Percentiles rank a stretch among this genome's conserved stretches.
Conservation (phyloP, 768 basidiomycete species). For the Calocybe cyanea region DNA sequence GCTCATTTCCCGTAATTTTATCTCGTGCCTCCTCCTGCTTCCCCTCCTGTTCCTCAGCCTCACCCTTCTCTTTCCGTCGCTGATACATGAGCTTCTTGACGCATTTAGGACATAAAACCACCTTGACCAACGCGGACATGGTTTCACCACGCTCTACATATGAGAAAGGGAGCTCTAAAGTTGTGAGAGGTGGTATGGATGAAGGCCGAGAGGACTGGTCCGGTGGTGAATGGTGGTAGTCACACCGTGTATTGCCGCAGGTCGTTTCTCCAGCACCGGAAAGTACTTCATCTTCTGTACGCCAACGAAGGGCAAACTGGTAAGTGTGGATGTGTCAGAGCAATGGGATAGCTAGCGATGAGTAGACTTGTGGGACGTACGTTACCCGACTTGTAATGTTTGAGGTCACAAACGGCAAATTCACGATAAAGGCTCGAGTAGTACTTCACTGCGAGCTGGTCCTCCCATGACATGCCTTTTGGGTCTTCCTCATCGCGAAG, state of each 20-base stretch:
- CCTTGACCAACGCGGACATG: slow-evolving; percentile 86
- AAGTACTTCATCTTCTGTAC: slow-evolving; percentile 88
- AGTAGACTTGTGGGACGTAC: too few relatives aligned
- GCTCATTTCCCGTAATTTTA: background rate
- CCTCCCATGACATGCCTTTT: slow-evolving; percentile 63
- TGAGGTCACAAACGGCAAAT: slow-evolving; percentile 88
- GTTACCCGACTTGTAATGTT: slow-evolving; percentile 92
- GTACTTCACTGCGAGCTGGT: slow-evolving; percentile 83
- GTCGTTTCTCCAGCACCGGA: slow-evolving; percentile 81
- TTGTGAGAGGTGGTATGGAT: slow-evolving; percentile 44
- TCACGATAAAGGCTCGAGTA: slow-evolving; percentile 87
- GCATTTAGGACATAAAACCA: slow-evolving; percentile 80
- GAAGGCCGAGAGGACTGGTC: slow-evolving; percentile 14
- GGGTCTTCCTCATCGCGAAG: slow-evolving; percentile 64
- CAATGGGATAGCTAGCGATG: background rate
- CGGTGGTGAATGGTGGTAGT: slow-evolving; percentile 44
- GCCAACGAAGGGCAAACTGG: slow-evolving; percentile 89
- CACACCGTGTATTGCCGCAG: slow-evolving; percentile 87
- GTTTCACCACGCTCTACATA: slow-evolving; percentile 75
- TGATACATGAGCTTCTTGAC: slow-evolving; percentile 87
- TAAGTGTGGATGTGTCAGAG: background rate
- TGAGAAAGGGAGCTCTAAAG: slow-evolving; percentile 86
- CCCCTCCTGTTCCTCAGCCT: slow-evolving; percentile 12
- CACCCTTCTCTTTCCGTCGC: slow-evolving; percentile 58
- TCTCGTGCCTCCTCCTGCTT: slow-evolving; percentile 42